Conservation (phyloP, 1,139 yeast genomes). For the Sugiyamaella grinbergsii region DNA sequence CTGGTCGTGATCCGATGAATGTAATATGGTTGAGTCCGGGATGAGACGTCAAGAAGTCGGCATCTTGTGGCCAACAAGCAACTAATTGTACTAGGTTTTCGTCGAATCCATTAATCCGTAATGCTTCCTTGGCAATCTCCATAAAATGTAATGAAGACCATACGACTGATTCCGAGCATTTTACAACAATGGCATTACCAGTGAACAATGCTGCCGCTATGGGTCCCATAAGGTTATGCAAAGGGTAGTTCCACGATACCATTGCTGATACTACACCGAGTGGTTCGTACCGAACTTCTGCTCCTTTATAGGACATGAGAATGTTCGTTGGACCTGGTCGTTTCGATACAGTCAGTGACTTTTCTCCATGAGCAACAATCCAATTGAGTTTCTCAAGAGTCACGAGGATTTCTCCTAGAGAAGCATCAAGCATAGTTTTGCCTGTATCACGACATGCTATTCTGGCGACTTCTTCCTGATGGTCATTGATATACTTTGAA, state of each 20-base stretch:
- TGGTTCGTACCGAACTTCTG: slow-evolving; percentile 92
- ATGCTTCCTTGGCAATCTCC: slow-evolving; percentile 66
- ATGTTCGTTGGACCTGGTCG: slow-evolving; percentile 87
- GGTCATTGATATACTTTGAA: slow-evolving; percentile 67
- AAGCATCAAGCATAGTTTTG: slow-evolving; percentile 92
- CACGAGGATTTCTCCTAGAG: slow-evolving; percentile 90
- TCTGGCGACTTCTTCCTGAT: slow-evolving; percentile 84
- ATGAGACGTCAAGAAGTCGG: slow-evolving; percentile 82
- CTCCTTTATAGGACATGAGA: slow-evolving; percentile 81
- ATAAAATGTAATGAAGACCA: slow-evolving; percentile 90
- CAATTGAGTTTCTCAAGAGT: slow-evolving; percentile 90
- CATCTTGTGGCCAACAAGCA: slow-evolving; percentile 75
- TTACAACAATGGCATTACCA: slow-evolving; percentile 87
- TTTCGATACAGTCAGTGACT: slow-evolving; percentile 64
- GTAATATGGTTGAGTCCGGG: slow-evolving; percentile 84
- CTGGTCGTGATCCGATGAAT: slow-evolving; percentile 92
- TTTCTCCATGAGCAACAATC: slow-evolving; percentile 82
- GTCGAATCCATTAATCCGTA: slow-evolving; percentile 70
- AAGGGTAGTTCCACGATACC: slow-evolving; percentile 95
- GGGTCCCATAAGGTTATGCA: slow-evolving; percentile 89
- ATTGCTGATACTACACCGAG: slow-evolving; percentile 83
- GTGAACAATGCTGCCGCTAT: slow-evolving; percentile 82
- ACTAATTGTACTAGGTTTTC: slow-evolving; percentile 84
- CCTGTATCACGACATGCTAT: slow-evolving; percentile 97
- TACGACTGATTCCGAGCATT: slow-evolving; percentile 92